These are phyloP conservation scores for Backusella westeae DNA, from an alignment of 192 early-diverging fungal genomes.

Conservation along the genomic window DNA sequence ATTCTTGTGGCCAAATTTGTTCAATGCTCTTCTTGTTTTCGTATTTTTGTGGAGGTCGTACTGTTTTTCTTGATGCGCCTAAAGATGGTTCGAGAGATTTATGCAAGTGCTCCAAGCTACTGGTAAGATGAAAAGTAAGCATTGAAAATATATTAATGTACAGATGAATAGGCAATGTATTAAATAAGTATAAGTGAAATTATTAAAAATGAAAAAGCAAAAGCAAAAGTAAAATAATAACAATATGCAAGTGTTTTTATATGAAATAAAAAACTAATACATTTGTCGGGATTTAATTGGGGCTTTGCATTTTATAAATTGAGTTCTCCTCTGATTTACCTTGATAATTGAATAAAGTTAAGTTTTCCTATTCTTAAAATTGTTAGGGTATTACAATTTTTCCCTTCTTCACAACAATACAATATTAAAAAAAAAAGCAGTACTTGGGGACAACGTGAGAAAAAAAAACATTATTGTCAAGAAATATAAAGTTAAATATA, in stretches of 20 bases:
- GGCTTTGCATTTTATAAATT: constrained; percentile 1
- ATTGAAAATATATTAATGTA: not conserved
- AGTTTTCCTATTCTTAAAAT: not conserved
- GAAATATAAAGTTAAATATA: not conserved
- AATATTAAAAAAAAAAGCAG: not conserved
- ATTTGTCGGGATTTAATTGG: constrained; percentile 1
- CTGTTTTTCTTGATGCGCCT: not conserved
- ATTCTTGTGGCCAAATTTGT: not conserved
- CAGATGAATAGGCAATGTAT: not conserved
- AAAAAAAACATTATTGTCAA: not conserved
- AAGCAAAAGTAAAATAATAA: not conserved
- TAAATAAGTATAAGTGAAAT: not conserved
- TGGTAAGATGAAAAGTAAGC: not conserved
- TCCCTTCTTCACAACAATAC: not conserved
- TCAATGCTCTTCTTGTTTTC: not conserved
- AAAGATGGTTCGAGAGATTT: not conserved
- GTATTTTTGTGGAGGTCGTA: not conserved
- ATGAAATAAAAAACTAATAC: not conserved
- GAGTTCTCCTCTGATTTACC: not conserved
- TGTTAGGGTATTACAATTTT: not conserved
- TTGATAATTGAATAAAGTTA: not conserved
- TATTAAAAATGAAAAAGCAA: not conserved
- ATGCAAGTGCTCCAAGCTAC: not conserved
- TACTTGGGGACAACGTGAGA: not conserved
- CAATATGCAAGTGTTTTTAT: not conserved